Evolutionary conservation across 805 yeast species (phyloP).

Genomic region (Ogataea dorogensis): DNA sequence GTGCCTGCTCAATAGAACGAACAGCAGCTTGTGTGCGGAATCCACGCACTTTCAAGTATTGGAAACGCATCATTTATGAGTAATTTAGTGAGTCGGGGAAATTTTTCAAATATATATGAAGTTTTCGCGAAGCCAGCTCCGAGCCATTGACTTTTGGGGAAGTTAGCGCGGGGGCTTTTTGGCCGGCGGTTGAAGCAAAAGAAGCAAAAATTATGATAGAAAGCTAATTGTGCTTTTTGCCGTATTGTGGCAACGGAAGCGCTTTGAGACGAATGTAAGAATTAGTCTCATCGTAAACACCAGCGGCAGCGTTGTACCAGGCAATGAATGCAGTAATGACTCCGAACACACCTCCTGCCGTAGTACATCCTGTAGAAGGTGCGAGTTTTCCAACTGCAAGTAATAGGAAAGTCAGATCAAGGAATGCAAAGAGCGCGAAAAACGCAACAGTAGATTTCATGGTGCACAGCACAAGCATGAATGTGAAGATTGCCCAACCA

Average conservation of each 20-base stretch:
- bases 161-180: slow-evolving; percentile 9
- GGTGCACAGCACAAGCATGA: slow-evolving; percentile 54
- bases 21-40: slow-evolving; percentile 5
- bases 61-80: slow-evolving; percentile 5
- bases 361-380: slow-evolving; percentile 37
- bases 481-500: slow-evolving; percentile 67
- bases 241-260: slow-evolving; percentile 31
- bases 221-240: slow-evolving; percentile 16
- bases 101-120: slow-evolving; percentile 1
- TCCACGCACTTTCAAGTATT: background rate
- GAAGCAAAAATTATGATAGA: too few relatives aligned
- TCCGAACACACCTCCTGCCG: slow-evolving; percentile 67
- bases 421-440: slow-evolving; percentile 50
- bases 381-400: slow-evolving; percentile 52
- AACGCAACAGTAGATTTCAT: slow-evolving; percentile 55
- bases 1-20: slow-evolving; percentile 2
- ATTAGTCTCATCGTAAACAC: slow-evolving; percentile 63
- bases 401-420: slow-evolving; percentile 54
- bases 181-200: too few relatives aligned
- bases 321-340: slow-evolving; percentile 59
- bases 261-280: slow-evolving; percentile 48
- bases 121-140: slow-evolving; percentile 1
- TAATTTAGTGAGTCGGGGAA: background rate
- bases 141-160: slow-evolving; percentile 2
- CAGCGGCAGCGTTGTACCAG: slow-evolving; percentile 72